phyloP scores from a whole-genome alignment of 225 moss, liverwort and hornwort species.

The Neckera pumila region DNA sequence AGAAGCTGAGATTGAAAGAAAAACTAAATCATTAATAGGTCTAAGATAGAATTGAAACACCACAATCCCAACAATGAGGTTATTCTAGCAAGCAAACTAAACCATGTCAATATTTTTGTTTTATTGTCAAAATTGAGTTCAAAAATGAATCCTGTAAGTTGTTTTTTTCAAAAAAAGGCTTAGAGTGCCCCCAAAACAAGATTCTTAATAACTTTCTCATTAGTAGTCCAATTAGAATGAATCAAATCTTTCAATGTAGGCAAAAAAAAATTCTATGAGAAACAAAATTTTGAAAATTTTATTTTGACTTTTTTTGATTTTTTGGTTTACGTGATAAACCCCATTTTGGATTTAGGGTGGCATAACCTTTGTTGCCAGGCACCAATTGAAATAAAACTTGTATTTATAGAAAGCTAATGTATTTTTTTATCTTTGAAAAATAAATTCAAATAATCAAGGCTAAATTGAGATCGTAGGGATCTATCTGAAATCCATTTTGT shows the following conservation, averaged over 20 bases:
- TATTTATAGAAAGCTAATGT: accelerated
- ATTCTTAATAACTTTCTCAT: no score
- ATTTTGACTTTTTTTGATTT: background rate
- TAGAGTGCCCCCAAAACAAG: no score
- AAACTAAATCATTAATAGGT: no score
- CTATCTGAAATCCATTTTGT: background rate
- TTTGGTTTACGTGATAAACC: accelerated
- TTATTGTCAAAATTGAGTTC: no score
- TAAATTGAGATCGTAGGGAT: background rate
- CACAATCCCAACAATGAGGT: no score
- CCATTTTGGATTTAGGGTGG: background rate
- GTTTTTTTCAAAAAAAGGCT: no score
- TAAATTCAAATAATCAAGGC: accelerated
- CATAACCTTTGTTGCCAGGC: accelerated
- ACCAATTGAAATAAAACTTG: background rate
- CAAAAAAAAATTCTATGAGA: background rate
- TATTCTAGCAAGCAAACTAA: no score
- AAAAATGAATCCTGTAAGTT: no score
- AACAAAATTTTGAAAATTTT: background rate
- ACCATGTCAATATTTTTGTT: no score
- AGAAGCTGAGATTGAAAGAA: no score
- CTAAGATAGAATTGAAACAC: no score
- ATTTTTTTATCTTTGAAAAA: background rate
- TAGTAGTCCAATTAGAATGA: background rate
- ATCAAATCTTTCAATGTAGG: background rate